Evolutionary conservation across 768 basidiomycete genomes (phyloP), one percentile per base, ranked within the genome.

Genomic region (Austroboletus festivus): DNA sequence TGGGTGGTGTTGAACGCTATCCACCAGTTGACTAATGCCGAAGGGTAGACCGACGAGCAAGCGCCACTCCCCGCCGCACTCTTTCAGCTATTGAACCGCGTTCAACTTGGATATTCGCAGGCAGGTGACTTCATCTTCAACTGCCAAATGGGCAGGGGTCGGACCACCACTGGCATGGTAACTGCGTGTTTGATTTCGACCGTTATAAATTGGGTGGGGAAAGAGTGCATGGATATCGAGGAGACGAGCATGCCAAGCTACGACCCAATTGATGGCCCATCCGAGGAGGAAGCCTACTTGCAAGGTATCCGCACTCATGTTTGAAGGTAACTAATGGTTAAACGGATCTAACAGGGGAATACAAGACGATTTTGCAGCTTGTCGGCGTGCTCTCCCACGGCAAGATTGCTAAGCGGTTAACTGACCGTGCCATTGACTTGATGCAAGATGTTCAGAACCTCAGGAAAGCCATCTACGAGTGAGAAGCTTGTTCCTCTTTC

Each of bases 371-470:
- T 53, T 71, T 99, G 35, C 93, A 94, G 53, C 85, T 99, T 48
- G 91, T 96, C 39, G 86, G 91, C 5, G 86, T 97, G 11, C 78
- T 97, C 24, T 88, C 89, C 8, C 80, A 94, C 58, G 95, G 96
- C 18, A 97, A 97, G 67, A 72, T 84, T 10, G 95, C 96, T 11
- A 99, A 99, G 68, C 81, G 83, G 35, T 66, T 98, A 51, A 85
- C 93, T 0, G 95, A 98, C 65, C 73, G 81, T 20, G 92, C 88
- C 2, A 83, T 96, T 56, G 94, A 98, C 68, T 69, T 85, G 56
- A 93, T 93, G 89, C 87, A 90, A 69, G 93, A 94, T 54, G 94
- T 99, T 0, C 96, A 99, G 68, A 99, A 99, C 63, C 73, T 99
- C 33, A 82, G 96, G 30, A 91, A 90, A 65, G 92, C 96, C 0